Base-by-base conservation (phyloP, 495 filamentous ascomycete species). In the Mytilinidion resinicola region DNA sequence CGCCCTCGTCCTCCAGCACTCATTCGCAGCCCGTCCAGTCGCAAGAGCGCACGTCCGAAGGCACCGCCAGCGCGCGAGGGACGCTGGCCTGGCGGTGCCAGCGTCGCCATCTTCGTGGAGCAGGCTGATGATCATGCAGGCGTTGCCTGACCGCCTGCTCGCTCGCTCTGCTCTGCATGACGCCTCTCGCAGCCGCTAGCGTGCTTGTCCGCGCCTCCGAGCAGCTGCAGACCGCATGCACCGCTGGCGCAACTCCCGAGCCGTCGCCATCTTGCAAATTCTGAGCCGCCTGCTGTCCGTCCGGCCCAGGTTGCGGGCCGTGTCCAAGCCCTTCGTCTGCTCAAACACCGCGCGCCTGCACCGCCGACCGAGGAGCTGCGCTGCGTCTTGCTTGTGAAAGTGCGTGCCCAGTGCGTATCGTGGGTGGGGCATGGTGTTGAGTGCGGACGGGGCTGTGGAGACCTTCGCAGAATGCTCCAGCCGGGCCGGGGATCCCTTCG, bases 211-310 rank as follows among this genome's bases (percentile, higher is more conserved):
- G 33, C 46, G 46, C 46, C 20, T 49, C 17, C 9, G 15, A 19
- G 46, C 33, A 25, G 33, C 44, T 48, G 15, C n/a, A n/a, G n/a
- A n/a, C n/a, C n/a, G n/a, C 46, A 49, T 49, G 46, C 46, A 25
- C 33, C 46, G 21, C 44, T 48, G 44, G 44, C 44, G 44, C 44
- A 48, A 48, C 44, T 48, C 44, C 44, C 44, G 44, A 19, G 46
- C 33, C 33, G 46, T 49, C 46, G 46, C 46, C 46, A 49, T 49
- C 46, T 25, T 25, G 21, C 46, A 14, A 25, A 49, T 8, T 49
- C 15, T 49, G 46, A 49, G 46, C 46, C 46, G 46, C 46, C 21
- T 30, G 12, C 46, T 19, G 19, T 17, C 46, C 46, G 15, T 49
- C 19, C 46, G 19, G 46, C 33, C 19, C 4, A 25, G 46, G 5